Conservation (phyloP, 1,284 basidiomycete species). For the Schizopora paradoxa region DNA sequence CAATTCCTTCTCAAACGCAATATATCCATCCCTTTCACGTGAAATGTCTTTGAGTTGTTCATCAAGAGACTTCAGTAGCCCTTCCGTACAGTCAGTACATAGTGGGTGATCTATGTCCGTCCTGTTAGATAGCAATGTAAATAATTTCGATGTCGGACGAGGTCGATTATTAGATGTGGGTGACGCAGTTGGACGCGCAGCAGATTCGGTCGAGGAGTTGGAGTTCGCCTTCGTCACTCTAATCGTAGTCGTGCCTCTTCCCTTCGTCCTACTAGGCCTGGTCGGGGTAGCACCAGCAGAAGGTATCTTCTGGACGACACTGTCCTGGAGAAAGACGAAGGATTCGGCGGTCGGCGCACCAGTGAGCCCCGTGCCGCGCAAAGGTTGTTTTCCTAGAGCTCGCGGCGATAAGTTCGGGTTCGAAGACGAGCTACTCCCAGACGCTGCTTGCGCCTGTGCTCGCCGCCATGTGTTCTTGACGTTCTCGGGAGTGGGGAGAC, state of each 20-base stretch:
- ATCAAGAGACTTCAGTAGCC: conserved; percentile 73
- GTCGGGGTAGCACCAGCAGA: conserved; percentile 33
- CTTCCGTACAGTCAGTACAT: conserved; percentile 90
- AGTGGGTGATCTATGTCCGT: conserved; percentile 93
- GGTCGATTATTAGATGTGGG: conserved; percentile 75
- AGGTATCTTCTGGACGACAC: conserved; percentile 62
- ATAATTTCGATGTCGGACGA: conserved; percentile 67
- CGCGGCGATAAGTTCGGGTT: conserved; percentile 32
- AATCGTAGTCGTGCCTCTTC: neutral
- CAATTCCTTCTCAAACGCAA: conserved; percentile 86
- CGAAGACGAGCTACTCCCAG: conserved; percentile 34
- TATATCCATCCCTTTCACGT: conserved; percentile 88
- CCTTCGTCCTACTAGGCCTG: conserved; percentile 16
- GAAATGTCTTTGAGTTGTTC: conserved; percentile 85
- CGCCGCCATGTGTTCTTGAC: conserved; percentile 59
- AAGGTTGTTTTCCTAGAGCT: conserved; percentile 50
- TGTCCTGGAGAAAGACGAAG: conserved; percentile 86
- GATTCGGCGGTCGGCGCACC: conserved; percentile 63
- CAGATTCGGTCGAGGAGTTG: neutral
- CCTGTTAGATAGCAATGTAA: conserved; percentile 72
- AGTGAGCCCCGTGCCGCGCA: conserved; percentile 42
- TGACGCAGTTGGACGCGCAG: conserved; percentile 53
- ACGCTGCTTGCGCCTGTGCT: conserved; percentile 36
- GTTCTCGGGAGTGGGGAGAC: conserved; percentile 51
- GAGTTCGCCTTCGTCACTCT: neutral